Base-by-base conservation (phyloP, 257 asterid genomes). In the Lycium ferocissimum region DNA sequence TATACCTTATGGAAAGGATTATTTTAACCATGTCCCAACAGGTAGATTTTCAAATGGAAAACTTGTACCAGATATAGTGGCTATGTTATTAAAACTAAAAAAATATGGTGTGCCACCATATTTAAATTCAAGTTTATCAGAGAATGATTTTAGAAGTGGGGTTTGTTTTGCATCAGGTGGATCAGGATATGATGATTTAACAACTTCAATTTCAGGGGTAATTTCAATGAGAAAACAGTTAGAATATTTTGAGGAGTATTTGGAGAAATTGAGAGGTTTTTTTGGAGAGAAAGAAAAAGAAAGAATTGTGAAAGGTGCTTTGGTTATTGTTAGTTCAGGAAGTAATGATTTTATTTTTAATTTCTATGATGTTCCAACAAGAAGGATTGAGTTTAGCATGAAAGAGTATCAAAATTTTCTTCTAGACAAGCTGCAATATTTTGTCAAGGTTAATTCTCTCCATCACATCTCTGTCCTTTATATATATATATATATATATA, bases 321-420 rank as follows among this genome's bases (percentile, higher is more conserved):
- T 81, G 75, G 84, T 81, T 20, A 59, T 81, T 22, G 84, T 81
- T 61, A 81, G 84, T 61, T 61, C 71, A 37, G 84, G 73, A 54
- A 37, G 73, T 59, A 81, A 61, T 81, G 84, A 81, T 65, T 81
- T 81, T 81, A 66, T 81, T 0, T 66, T 81, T 1, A 81, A 62
- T 57, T 81, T 81, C 26, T 81, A 20, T 81, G 84, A 81, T 81
- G 22, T 62, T 62, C 76, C 84, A 45, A 81, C 76, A 6, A 81
- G 84, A 81, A 81, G 84, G 22, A 0, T 81, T 43, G 76, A 81
- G 0, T 62, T 81, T 33, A 81, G 47, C 58, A 7, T 62, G 56
- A n/a, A 38, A 18, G 73, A 20, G 43, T 81, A 81, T 10, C 84
- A 81, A 81, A 61, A 81, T 22, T 81, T 81, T 66, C 47, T 81